These are phyloP conservation scores for Wallacemonas sp. DNA, from an alignment of 208 protist species.

Conservation along the genomic window DNA sequence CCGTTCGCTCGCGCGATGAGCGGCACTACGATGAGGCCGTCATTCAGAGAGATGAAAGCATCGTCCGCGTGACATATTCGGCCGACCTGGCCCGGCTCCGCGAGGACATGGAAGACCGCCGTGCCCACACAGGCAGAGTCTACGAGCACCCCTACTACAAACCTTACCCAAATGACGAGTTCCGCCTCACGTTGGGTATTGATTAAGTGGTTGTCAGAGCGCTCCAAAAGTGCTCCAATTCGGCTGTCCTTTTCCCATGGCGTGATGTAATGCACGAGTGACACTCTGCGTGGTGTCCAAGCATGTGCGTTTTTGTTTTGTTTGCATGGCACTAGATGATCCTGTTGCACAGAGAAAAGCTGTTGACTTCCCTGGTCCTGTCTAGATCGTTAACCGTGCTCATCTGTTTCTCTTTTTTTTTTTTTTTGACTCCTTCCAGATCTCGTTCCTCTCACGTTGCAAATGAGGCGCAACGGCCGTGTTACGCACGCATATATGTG, in stretches of 20 bases:
- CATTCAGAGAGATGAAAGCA: slow-evolving; percentile 45
- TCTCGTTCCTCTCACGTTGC: no score
- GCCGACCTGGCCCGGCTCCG: slow-evolving; percentile 32
- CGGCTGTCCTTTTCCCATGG: no score
- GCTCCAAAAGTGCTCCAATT: no score
- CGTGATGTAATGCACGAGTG: no score
- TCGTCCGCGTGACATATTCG: slow-evolving; percentile 27
- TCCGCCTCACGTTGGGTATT: slow-evolving; percentile 30
- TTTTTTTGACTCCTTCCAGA: neutral
- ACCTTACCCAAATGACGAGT: slow-evolving; percentile 25
- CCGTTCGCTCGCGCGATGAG: neutral
- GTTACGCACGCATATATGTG: no score
- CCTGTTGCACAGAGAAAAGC: no score
- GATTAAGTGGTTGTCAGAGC: slow-evolving; percentile 21
- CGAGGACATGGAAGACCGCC: slow-evolving; percentile 26
- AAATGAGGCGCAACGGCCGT: no score
- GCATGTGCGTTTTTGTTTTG: neutral
- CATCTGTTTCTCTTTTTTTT: slow-evolving; percentile 1
- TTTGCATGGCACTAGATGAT: no score
- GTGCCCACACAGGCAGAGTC: slow-evolving; percentile 16
- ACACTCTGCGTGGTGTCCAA: no score
- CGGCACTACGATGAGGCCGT: slow-evolving; percentile 28
- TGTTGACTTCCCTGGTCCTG: neutral
- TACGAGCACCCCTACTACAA: slow-evolving; percentile 49
- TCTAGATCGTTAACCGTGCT: no score